These are phyloP conservation scores for Grifola frondosa DNA, from an alignment of 1,284 basidiomycete species.

Conservation along the genomic window DNA sequence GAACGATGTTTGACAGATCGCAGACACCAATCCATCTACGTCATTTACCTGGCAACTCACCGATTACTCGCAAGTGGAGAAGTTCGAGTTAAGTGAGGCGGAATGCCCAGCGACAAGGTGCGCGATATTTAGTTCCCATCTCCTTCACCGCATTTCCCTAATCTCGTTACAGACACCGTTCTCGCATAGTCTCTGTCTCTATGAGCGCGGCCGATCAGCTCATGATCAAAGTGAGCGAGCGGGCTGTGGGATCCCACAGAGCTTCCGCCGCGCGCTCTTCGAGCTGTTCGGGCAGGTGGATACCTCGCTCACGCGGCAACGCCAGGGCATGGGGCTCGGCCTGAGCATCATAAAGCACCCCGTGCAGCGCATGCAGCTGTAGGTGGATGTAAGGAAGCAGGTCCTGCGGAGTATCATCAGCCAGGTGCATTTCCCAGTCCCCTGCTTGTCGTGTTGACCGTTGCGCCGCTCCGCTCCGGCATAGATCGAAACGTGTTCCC, in stretches of 20 bases:
- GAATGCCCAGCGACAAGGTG: constrained; percentile 82
- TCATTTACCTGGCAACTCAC: constrained; percentile 79
- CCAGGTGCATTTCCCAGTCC: too few relatives aligned
- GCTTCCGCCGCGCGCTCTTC: constrained; percentile 30
- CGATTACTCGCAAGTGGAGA: constrained; percentile 86
- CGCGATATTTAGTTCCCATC: constrained; percentile 10
- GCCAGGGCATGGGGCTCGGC: constrained; percentile 31
- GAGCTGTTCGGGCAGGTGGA: constrained; percentile 33
- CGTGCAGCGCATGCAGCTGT: constrained; percentile 34
- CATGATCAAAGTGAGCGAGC: constrained; percentile 27
- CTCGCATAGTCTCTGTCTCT: constrained; percentile 60
- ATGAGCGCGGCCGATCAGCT: constrained; percentile 24
- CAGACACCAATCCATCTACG: constrained; percentile 72
- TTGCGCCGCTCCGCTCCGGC: too few relatives aligned
- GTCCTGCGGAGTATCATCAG: too few relatives aligned
- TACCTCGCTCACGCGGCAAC: constrained; percentile 27
- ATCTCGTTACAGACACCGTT: constrained; percentile 69
- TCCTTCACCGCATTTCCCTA: constrained; percentile 18
- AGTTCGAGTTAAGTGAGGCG: constrained; percentile 85
- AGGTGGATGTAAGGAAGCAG: too few relatives aligned
- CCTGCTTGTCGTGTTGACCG: too few relatives aligned
- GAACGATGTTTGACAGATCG: constrained; percentile 59
- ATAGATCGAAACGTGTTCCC: too few relatives aligned
- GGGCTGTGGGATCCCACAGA: constrained; percentile 31
- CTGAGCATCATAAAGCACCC: constrained; percentile 35